Evolutionary conservation across 2,329 filamentous ascomycete species (phyloP), one percentile per base, ranked within the genome.

Genomic region (Keithomyces neogunnii): DNA sequence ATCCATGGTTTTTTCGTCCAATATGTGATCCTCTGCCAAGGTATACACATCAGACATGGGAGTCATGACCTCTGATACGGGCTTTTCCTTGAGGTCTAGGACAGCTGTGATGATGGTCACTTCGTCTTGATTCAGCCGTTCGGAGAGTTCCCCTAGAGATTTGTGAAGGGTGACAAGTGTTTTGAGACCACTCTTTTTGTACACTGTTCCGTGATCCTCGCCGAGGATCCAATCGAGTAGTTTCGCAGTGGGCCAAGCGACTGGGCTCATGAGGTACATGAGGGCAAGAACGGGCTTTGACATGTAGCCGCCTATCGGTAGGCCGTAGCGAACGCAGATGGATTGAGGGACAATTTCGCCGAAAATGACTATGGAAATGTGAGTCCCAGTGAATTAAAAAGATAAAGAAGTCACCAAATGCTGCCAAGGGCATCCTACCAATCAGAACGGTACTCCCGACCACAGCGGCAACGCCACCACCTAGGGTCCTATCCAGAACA

Each of bases 71-170:
- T 83, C 87, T 44, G 89, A 89, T 5, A 99, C 91, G 0, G 92
- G 78, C 73, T 99, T 99, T 59, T 93, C 91, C 73, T 97, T 99
- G 58, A 99, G 76, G 65, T 99, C 93, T 52, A 99, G 74, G 11
- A 97, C 93, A 38, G 93, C 92, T 58, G 89, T 96, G 69, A 99
- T 99, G 66, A 99, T 99, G 54, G 93, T 97, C 58, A 99, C 93
- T 69, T 99, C 93, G 64, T 99, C 93, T 59, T 96, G 87, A 68
- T 96, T 97, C 50, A 99, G 75, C 52, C 93, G 86, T 64, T 99
- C 90, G 39, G 86, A 86, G 32, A 87, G 86, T 45, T 89, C 84
- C 31, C 93, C 93, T 10, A 97, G 73, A 2, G 88, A 95, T 69
- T 95, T 90, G 73, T 99, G 93, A 13, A 99, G 76, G 0, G 90